These are phyloP conservation scores for Kandelia obovata DNA, from an alignment of 345 rosid species.

Conservation along the genomic window DNA sequence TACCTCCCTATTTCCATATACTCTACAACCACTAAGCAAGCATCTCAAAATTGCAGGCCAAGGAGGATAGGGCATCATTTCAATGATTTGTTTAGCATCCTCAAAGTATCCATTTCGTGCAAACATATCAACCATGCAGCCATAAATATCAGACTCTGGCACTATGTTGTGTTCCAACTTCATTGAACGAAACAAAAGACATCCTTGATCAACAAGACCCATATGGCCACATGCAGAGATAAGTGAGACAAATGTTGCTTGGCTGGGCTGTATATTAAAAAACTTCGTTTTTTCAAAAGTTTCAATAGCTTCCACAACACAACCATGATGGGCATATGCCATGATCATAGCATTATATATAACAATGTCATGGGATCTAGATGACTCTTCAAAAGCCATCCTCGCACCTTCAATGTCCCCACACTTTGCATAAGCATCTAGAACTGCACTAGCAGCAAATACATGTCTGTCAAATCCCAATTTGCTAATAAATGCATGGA, in stretches of 20 bases:
- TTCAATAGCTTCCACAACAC: constrained; percentile 29
- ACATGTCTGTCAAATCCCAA: constrained; percentile 23
- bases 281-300: constrained; percentile 34
- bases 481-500: constrained; percentile 33
- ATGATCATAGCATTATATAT: constrained; percentile 37
- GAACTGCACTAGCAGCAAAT: constrained; percentile 32
- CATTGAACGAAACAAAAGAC: constrained; percentile 35
- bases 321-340: constrained; percentile 43
- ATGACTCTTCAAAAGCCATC: constrained; percentile 30
- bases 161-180: constrained; percentile 24
- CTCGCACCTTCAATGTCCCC: constrained; percentile 35
- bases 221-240: constrained; percentile 40
- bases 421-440: constrained; percentile 47
- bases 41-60: constrained; percentile 42
- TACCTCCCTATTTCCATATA: constrained; percentile 33
- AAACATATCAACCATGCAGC: constrained; percentile 44
- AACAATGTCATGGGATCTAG: constrained; percentile 25
- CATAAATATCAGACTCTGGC: constrained; percentile 38
- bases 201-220: constrained; percentile 37
- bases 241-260: constrained; percentile 40
- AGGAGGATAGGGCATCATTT: constrained; percentile 36
- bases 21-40: constrained; percentile 42
- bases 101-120: constrained; percentile 36
- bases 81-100: constrained; percentile 33
- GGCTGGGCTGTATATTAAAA: constrained; percentile 31